phyloP scores from a whole-genome alignment of 106 monocot genomes.

The Hemerocallis citrina region DNA sequence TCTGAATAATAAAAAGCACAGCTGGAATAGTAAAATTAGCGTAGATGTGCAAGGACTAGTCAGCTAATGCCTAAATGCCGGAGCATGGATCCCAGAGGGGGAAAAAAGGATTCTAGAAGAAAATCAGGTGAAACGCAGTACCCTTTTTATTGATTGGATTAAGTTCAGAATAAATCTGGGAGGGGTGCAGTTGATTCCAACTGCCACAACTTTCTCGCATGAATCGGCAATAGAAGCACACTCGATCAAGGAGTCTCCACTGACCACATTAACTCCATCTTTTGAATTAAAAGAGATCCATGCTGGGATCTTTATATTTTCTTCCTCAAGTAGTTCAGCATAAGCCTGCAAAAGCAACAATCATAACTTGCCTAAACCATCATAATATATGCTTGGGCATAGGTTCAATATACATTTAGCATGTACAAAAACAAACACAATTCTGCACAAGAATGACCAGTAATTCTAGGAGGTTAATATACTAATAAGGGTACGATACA shows the following conservation, averaged over 20 bases:
- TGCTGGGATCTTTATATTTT: conserved; percentile 66
- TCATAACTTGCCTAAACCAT: not conserved
- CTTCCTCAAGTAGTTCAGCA: conserved; percentile 79
- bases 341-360: conserved; percentile 58
- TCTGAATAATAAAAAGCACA: no score
- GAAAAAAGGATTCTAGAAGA: no score
- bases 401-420: no score
- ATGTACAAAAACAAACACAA: no score
- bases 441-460: no score
- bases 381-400: not conserved
- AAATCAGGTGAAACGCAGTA: conserved; percentile 13
- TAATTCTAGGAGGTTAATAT: no score
- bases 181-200: conserved; percentile 96
- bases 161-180: conserved; percentile 81
- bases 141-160: conserved; percentile 64
- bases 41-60: no score
- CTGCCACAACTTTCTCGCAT: conserved; percentile 56
- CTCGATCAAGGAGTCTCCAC: conserved; percentile 78
- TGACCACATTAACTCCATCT: conserved; percentile 79
- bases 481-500: no score
- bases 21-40: no score
- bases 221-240: conserved; percentile 64
- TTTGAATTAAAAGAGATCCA: conserved; percentile 96
- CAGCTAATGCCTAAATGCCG: no score
- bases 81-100: no score